Base-by-base conservation (phyloP, 2,329 filamentous ascomycete species). In the Sporothrix protearum region DNA sequence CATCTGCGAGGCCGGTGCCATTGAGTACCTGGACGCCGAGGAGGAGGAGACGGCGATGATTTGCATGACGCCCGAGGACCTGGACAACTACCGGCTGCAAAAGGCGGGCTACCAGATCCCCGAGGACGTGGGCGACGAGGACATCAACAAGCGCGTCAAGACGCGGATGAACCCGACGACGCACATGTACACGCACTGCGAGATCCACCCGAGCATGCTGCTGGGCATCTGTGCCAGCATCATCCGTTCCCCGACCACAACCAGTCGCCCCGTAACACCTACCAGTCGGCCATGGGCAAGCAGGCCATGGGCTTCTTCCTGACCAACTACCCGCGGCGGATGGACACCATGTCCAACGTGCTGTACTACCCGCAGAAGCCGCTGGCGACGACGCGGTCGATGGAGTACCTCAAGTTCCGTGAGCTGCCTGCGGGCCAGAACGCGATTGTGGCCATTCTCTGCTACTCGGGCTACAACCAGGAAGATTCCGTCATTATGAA, bases 401-500 rank as follows among this genome's bases (percentile, higher is more conserved):
- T 99, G 96, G 96, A 99, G 81, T 98, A 96, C 81, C 85, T 99
- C 77, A 97, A 97, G 78, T 99, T 99, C 90, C 89, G 96, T 82
- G 96, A 99, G 81, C 85, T 99, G 72, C 96, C 96, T 22, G 96
- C 96, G 19, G 96, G 96, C 2, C 96, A 99, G 80, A 99, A 99
- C 78, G 96, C 96, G 25, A 99, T 99, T 77, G 96, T 99, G 14
- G 96, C 96, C 53, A 99, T 99, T 82, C 90, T 94, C 73, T 96
- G 92, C 80, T 99, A 99, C 83, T 97, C 94, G 70, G 96, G 96
- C 73, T 99, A 99, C 85, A 99, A 99, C 82, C 96, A 99, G 81
- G 96, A 99, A 93, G 96, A 99, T 89, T 99, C 96, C 76, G 95
- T 99, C 76, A 97, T 99, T 78, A 98, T 99, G 96, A 99, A 99